phyloP scores from a whole-genome alignment of 2,329 filamentous ascomycete genomes.

The Coniella vitis region DNA sequence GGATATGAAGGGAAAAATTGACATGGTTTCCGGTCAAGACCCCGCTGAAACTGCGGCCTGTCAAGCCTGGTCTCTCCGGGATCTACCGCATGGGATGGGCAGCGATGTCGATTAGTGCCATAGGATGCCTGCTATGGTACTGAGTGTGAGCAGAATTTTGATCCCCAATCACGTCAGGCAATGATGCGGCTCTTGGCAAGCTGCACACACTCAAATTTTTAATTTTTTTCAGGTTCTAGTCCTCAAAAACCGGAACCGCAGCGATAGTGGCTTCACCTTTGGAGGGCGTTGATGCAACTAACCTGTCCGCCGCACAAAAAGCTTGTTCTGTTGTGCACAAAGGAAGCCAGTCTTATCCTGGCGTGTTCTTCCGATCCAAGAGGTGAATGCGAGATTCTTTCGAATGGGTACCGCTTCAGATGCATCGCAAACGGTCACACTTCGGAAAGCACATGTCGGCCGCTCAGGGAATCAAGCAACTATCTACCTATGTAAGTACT shows the following conservation, averaged over 20 bases:
- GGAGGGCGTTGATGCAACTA: too few relatives aligned
- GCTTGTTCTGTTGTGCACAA: too few relatives aligned
- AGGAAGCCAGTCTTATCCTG: background rate
- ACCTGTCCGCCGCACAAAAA: too few relatives aligned
- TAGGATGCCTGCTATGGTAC: too few relatives aligned
- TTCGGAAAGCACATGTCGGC: slow-evolving; percentile 8
- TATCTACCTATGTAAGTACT: too few relatives aligned
- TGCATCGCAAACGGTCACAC: background rate
- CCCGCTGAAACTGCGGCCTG: slow-evolving; percentile 14
- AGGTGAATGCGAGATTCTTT: background rate
- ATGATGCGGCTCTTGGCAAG: background rate
- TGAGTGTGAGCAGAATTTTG: background rate
- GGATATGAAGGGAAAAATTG: too few relatives aligned
- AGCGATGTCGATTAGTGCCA: background rate
- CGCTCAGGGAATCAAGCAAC: too few relatives aligned
- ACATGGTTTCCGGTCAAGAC: too few relatives aligned
- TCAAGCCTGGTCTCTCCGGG: background rate
- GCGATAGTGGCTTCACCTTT: too few relatives aligned
- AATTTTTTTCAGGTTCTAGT: background rate
- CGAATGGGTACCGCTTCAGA: background rate
- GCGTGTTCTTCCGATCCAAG: background rate
- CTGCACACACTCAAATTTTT: background rate
- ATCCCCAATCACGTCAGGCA: slow-evolving; percentile 4
- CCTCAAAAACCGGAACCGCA: too few relatives aligned
- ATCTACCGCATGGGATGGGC: background rate